These are phyloP conservation scores for Fraxinus latifolia DNA, from an alignment of 305 asterid genomes.

Conservation along the genomic window DNA sequence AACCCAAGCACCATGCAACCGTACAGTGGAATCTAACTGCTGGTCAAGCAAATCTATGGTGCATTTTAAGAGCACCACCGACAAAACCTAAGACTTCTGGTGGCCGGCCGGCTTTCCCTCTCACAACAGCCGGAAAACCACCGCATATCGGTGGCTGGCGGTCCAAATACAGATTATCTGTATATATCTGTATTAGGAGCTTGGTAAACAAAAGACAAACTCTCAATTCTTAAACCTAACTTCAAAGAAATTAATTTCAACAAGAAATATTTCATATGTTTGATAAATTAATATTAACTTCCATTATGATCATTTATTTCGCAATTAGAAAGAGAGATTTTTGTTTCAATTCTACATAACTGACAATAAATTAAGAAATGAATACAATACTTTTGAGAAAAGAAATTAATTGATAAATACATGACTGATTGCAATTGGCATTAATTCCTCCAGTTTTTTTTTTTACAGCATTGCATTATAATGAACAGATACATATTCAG, in stretches of 20 bases:
- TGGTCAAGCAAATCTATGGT: neutral
- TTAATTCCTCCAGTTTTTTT: neutral
- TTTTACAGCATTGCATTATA: neutral
- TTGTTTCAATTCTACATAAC: neutral
- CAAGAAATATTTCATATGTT: neutral
- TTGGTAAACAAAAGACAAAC: neutral
- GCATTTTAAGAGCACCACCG: conserved; percentile 16
- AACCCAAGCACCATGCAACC: conserved; percentile 23
- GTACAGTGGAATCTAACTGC: conserved; percentile 26
- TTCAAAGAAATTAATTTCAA: neutral
- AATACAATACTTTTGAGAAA: neutral
- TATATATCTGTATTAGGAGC: neutral
- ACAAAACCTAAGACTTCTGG: neutral
- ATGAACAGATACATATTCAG: neutral
- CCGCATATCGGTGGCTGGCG: neutral
- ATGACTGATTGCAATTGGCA: neutral
- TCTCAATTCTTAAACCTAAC: neutral
- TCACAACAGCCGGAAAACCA: conserved; percentile 12
- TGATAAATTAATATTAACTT: neutral
- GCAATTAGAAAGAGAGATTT: neutral
- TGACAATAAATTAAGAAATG: neutral
- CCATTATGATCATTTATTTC: neutral
- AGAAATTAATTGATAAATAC: neutral
- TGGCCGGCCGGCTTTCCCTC: neutral
- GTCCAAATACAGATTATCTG: neutral